Conservation (phyloP, 805 yeast species). For the Nakazawaea populi region DNA sequence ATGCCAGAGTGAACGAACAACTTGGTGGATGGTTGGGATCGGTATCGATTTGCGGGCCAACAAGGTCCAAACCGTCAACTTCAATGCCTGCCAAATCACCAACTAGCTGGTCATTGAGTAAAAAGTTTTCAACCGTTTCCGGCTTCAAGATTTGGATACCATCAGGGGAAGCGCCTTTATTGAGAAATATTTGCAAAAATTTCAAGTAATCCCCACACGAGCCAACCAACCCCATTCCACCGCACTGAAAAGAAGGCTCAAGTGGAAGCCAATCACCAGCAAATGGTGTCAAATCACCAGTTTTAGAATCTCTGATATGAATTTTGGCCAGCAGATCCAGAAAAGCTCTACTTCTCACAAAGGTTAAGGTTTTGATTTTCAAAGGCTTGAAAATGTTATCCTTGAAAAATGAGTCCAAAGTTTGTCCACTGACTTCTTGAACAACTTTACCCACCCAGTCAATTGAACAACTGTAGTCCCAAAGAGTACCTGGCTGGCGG, state of each 20-base stretch:
- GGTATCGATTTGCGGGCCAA: neutral
- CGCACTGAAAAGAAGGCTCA: slow-evolving; percentile 25
- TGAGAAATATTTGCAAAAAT: slow-evolving; percentile 32
- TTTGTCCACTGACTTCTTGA: slow-evolving; percentile 22
- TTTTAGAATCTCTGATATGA: slow-evolving; percentile 15
- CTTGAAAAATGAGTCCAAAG: slow-evolving; percentile 22
- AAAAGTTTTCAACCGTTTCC: slow-evolving; percentile 27
- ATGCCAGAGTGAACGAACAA: neutral
- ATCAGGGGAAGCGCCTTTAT: slow-evolving; percentile 31
- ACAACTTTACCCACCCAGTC: slow-evolving; percentile 33
- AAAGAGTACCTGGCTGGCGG: slow-evolving; percentile 32
- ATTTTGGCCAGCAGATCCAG: slow-evolving; percentile 18
- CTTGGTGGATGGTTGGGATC: neutral
- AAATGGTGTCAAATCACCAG: slow-evolving; percentile 12
- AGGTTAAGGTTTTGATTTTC: slow-evolving; percentile 21
- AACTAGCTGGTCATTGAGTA: slow-evolving; percentile 29
- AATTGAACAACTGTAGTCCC: slow-evolving; percentile 28
- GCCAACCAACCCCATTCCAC: slow-evolving; percentile 38
- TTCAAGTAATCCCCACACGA: slow-evolving; percentile 33
- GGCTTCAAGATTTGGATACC: slow-evolving; percentile 26
- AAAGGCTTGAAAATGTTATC: slow-evolving; percentile 25
- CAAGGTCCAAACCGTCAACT: neutral
- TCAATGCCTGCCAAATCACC: slow-evolving; percentile 14
- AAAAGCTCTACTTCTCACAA: slow-evolving; percentile 17
- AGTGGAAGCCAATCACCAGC: slow-evolving; percentile 13